Base-by-base conservation (phyloP, 495 filamentous ascomycete genomes). In the Durotheca rogersii region DNA sequence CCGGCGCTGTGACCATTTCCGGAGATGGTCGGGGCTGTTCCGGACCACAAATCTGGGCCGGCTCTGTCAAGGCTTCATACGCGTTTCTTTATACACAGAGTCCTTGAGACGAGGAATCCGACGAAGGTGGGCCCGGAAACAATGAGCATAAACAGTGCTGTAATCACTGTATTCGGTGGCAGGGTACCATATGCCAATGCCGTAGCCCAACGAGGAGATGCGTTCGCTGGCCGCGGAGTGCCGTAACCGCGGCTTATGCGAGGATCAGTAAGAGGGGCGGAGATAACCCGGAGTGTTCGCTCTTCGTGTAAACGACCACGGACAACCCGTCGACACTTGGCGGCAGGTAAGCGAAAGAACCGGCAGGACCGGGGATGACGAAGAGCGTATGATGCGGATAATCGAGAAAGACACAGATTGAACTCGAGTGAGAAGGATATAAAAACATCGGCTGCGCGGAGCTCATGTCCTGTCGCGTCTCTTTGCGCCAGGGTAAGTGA, bases 51-150 rank as follows among this genome's bases (percentile, higher is more conserved):
- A 34, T 33, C 47, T 48, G 7, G 40, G 39, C 20, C 53, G 53
- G 11, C 51, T 57, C 37, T 42, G 38, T 30, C 40, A 38, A 10
- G 36, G 41, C 15, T 56, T 56, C 18, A 47, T 41, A 7, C 35
- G 47, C 1, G 31, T 33, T 36, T 57, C 47, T 11, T 33, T 49
- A 12, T 34, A 52, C 19, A 48, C 42, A 37, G 47, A 43, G 4
- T 52, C 52, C 14, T 6, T 52, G 10, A 58, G 23, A 16, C 32
- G 9, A 48, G 32, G 11, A 33, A 52, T 30, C 30, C 51, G 17
- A 58, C 52, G 48, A 48, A 48, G 19, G 52, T 58, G 52, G 48
- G 54, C 18, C 55, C 16, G 49, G 53, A 32, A 58, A 43, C 3
- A 49, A 48, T 25, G 48, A 53, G 47, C 35, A 30, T 5, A 34